A percentile compares a stretch with the other conserved stretches of the same genome.
phyloP scores from a whole-genome alignment of 139 green algal genomes.

The Chlorella sp. region DNA sequence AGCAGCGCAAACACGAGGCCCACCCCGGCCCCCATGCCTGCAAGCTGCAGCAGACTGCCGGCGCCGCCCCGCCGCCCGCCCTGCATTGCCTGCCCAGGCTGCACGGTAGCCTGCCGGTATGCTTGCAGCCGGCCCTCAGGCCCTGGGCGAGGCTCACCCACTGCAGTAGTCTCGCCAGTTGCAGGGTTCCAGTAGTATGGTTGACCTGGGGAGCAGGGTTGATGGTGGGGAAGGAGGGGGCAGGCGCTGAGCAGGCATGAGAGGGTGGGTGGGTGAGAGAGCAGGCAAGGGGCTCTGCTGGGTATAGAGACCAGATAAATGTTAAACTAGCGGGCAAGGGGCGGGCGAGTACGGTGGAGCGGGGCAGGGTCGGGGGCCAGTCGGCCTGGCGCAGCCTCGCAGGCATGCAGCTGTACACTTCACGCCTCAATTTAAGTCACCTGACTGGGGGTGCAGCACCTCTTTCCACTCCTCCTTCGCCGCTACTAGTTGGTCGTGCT shows the following conservation, averaged over 20 bases:
- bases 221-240: neutral
- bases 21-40: conserved; percentile 37
- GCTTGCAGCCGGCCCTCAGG: conserved; percentile 21
- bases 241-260: neutral
- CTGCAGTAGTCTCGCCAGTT: conserved; percentile 20
- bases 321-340: too few relatives aligned
- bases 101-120: neutral
- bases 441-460: neutral
- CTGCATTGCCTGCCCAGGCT: neutral
- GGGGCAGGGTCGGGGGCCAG: too few relatives aligned
- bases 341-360: too few relatives aligned
- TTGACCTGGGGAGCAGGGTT: neutral
- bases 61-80: neutral
- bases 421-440: neutral
- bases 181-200: conserved; percentile 35
- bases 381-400: too few relatives aligned
- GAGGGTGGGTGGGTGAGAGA: neutral
- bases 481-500: neutral
- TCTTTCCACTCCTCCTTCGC: neutral
- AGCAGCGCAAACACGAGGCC: conserved; percentile 44
- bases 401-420: neutral
- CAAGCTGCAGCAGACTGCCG: conserved; percentile 20
- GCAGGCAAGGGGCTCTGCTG: too few relatives aligned
- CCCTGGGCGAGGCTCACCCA: conserved; percentile 20
- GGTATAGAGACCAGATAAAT: too few relatives aligned